Conservation (phyloP, 768 basidiomycete genomes). For the Termitomyces sp. region DNA sequence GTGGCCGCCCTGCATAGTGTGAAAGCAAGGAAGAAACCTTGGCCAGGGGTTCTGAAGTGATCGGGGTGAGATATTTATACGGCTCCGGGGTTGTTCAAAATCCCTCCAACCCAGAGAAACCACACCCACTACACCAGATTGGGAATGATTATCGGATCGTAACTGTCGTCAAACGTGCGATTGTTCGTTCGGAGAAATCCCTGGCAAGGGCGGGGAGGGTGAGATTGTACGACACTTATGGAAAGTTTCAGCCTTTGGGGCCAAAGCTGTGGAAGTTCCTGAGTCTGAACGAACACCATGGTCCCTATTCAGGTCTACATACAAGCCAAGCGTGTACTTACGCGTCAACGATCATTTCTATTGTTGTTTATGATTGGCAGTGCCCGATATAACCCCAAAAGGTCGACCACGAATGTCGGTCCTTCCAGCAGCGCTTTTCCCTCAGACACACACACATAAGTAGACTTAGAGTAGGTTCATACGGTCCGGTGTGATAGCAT, state of each 20-base stretch:
- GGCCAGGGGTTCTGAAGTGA: slow-evolving; percentile 24
- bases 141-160: slow-evolving; percentile 30
- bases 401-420: neutral
- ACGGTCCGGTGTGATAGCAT: slow-evolving; percentile 11
- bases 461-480: neutral
- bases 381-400: slow-evolving; percentile 12
- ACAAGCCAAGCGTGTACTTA: neutral
- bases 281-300: neutral
- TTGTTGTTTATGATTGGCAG: slow-evolving; percentile 6
- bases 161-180: slow-evolving; percentile 28
- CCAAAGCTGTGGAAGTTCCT: neutral
- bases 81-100: neutral
- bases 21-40: slow-evolving; percentile 22
- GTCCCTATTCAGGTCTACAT: neutral
- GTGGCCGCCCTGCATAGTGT: slow-evolving; percentile 56
- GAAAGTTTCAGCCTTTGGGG: neutral
- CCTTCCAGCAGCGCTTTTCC: slow-evolving; percentile 5
- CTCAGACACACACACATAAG: neutral
- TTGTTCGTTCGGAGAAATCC: slow-evolving; percentile 12
- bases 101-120: slow-evolving; percentile 17
- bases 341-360: neutral
- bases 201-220: neutral
- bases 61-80: slow-evolving; percentile 14
- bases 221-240: neutral
- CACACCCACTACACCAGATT: slow-evolving; percentile 27